phyloP scores from a whole-genome alignment of 257 asterid genomes.

The Osmanthus fragrans region DNA sequence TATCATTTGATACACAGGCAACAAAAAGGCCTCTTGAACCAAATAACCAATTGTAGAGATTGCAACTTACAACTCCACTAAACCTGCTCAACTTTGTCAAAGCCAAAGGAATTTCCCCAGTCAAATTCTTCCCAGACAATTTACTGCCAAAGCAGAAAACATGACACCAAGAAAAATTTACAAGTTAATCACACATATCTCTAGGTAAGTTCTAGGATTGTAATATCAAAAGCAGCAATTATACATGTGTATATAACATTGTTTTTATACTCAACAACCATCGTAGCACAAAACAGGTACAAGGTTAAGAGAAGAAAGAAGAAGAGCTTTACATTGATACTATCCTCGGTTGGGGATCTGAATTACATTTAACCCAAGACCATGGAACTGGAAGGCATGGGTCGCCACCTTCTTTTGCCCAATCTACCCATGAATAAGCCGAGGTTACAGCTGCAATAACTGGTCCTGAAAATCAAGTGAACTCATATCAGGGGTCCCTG shows the following conservation, averaged over 20 bases:
- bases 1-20: background rate
- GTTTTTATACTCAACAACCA: background rate
- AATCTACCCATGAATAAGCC: slow-evolving; percentile 49
- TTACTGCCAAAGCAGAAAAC: slow-evolving; percentile 51
- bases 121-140: slow-evolving; percentile 68
- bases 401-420: slow-evolving; percentile 97
- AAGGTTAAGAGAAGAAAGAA: slow-evolving; percentile 11
- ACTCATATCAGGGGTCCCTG: background rate
- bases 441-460: slow-evolving; percentile 51
- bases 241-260: too few relatives aligned
- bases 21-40: background rate
- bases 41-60: background rate
- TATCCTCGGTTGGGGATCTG: slow-evolving; percentile 76
- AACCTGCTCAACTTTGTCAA: slow-evolving; percentile 60
- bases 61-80: slow-evolving; percentile 72
- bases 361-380: slow-evolving; percentile 89
- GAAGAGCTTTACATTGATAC: slow-evolving; percentile 60
- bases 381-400: slow-evolving; percentile 94
- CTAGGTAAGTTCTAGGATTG: too few relatives aligned
- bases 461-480: slow-evolving; percentile 56
- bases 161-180: background rate
- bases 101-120: slow-evolving; percentile 63
- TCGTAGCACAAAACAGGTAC: background rate
- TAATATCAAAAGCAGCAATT: too few relatives aligned
- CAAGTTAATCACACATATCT: background rate